These are phyloP conservation scores for Monosporascus cannonballus DNA, from an alignment of 2,329 filamentous ascomycete genomes.

Conservation along the genomic window DNA sequence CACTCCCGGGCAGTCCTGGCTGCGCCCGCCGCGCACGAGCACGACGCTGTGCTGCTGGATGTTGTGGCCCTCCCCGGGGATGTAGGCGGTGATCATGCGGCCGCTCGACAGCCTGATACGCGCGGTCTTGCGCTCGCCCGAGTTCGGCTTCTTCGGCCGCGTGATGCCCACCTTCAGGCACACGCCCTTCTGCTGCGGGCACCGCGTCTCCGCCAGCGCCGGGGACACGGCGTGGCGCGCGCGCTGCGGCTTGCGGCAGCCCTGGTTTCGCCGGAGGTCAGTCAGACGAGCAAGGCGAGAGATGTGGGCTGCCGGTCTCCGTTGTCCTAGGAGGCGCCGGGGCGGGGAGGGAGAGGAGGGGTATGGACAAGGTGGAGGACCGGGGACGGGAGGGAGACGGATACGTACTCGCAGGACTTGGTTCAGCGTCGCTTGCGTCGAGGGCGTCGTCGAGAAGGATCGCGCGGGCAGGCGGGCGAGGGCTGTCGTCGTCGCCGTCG, in stretches of 20 bases:
- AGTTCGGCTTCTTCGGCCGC: constrained; percentile 98
- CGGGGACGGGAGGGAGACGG: neutral
- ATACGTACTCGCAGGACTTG: constrained; percentile 56
- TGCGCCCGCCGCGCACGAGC: constrained; percentile 84
- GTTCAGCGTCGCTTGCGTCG: constrained; percentile 60
- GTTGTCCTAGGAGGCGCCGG: too few relatives aligned
- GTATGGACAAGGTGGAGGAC: neutral
- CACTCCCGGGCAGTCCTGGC: constrained; percentile 97
- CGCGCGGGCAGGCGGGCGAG: constrained; percentile 22
- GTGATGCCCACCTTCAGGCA: constrained; percentile 91
- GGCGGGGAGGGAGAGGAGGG: too few relatives aligned
- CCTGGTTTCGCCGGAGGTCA: constrained; percentile 33
- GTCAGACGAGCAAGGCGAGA: neutral
- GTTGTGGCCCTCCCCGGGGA: constrained; percentile 96
- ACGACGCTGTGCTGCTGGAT: constrained; percentile 99
- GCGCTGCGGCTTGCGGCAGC: constrained; percentile 72
- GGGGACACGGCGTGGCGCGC: constrained; percentile 85
- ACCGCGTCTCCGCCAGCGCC: constrained; percentile 61
- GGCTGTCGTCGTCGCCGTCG: constrained; percentile 18
- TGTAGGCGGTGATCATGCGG: constrained; percentile 84
- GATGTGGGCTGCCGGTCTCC: too few relatives aligned
- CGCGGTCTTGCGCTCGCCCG: constrained; percentile 91
- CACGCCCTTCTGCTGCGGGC: constrained; percentile 88
- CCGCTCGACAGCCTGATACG: constrained; percentile 85
- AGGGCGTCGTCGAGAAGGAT: constrained; percentile 52